Percentiles rank a stretch among this genome's conserved stretches.
Evolutionary conservation across 495 filamentous ascomycete genomes (phyloP).

Genomic region (Tuber calosporum): DNA sequence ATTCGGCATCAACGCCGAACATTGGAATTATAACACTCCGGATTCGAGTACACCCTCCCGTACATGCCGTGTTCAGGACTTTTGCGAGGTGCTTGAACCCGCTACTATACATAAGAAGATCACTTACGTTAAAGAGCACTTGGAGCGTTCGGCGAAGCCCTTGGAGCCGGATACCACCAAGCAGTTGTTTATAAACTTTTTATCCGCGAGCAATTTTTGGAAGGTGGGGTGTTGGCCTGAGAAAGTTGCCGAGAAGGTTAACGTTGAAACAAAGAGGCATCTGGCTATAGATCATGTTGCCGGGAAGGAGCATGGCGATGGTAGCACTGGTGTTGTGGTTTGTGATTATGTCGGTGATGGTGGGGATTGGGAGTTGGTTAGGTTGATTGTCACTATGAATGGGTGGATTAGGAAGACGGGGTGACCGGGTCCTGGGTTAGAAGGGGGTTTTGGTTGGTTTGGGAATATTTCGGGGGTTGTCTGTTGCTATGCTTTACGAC

Average conservation of each 20-base stretch:
- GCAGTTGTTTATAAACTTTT: slow-evolving; percentile 84
- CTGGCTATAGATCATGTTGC: slow-evolving; percentile 41
- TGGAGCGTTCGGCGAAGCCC: slow-evolving; percentile 59
- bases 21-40: slow-evolving; percentile 84
- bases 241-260: slow-evolving; percentile 81
- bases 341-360: slow-evolving; percentile 85
- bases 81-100: slow-evolving; percentile 76
- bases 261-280: slow-evolving; percentile 61
- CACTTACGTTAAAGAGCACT: slow-evolving; percentile 60
- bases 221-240: slow-evolving; percentile 87
- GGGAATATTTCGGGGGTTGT: not conserved
- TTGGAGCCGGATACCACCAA: slow-evolving; percentile 42
- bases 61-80: slow-evolving; percentile 83
- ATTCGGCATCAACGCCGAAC: slow-evolving; percentile 71
- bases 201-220: slow-evolving; percentile 90
- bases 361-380: slow-evolving; percentile 89
- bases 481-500: not conserved
- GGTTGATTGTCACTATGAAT: slow-evolving; percentile 88
- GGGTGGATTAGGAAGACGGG: slow-evolving; percentile 36
- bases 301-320: slow-evolving; percentile 53
- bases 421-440: not conserved
- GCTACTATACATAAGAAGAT: slow-evolving; percentile 77
- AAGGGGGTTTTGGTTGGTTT: not conserved
- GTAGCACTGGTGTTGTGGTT: slow-evolving; percentile 82
- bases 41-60: slow-evolving; percentile 65